Conservation (phyloP, 192 early-diverging fungal species). For the Chytriomyces sp. region DNA sequence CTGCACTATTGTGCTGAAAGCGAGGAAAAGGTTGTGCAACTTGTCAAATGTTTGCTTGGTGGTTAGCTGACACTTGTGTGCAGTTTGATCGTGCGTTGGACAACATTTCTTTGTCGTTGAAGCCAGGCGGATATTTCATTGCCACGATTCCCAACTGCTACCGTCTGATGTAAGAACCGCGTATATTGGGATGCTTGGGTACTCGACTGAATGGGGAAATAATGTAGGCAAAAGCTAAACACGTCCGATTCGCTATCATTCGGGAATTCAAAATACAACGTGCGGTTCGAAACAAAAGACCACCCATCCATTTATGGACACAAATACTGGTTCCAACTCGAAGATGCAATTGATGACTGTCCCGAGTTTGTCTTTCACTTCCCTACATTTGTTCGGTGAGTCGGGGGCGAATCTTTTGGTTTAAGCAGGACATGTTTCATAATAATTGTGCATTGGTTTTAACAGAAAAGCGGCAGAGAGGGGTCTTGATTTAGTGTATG, state of each 20-base stretch:
- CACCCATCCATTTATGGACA: slow-evolving; percentile 73
- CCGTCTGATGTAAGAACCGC: slow-evolving; percentile 74
- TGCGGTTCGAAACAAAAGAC: slow-evolving; percentile 78
- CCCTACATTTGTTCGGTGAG: slow-evolving; percentile 71
- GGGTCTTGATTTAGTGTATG: slow-evolving; percentile 76
- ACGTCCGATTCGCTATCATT: slow-evolving; percentile 59
- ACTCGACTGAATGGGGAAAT: background rate
- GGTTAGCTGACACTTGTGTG: slow-evolving; percentile 78
- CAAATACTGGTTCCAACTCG: slow-evolving; percentile 89
- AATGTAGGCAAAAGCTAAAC: slow-evolving; percentile 46
- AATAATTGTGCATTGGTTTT: background rate
- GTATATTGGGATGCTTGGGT: background rate
- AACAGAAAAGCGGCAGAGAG: slow-evolving; percentile 80
- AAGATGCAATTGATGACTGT: slow-evolving; percentile 95
- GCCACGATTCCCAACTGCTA: slow-evolving; percentile 94
- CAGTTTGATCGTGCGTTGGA: slow-evolving; percentile 70
- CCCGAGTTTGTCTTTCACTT: slow-evolving; percentile 94
- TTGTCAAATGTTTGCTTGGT: slow-evolving; percentile 74
- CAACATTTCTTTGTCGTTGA: slow-evolving; percentile 76
- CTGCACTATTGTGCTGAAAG: slow-evolving; percentile 94
- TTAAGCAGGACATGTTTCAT: background rate
- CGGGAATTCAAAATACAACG: slow-evolving; percentile 88
- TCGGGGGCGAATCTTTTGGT: slow-evolving; percentile 16
- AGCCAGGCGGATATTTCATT: slow-evolving; percentile 80
- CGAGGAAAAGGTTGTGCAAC: slow-evolving; percentile 76